A percentile compares a stretch with the other conserved stretches of the same genome.
These are phyloP conservation scores for Deinandra increscens DNA, from an alignment of 129 eudicot genomes.

Conservation along the genomic window DNA sequence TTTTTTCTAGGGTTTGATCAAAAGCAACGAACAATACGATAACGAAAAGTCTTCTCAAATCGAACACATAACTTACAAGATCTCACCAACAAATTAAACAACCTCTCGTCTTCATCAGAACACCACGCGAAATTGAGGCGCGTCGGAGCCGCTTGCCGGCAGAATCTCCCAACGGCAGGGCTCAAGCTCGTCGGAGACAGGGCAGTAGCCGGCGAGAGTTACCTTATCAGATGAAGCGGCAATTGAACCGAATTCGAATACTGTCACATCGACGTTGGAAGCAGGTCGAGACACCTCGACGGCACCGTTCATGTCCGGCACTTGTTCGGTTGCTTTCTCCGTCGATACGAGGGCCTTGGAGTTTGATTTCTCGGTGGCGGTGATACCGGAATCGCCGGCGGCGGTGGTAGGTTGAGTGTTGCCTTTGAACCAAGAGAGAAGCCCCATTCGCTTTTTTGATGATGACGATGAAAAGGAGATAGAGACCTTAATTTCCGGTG, in stretches of 20 bases:
- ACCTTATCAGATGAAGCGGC: slow-evolving; percentile 78
- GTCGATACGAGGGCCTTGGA: background rate
- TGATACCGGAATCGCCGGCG: background rate
- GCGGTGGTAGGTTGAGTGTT: background rate
- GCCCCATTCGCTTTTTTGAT: background rate
- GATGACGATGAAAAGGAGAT: background rate
- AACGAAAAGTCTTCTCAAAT: background rate
- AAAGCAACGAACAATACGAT: background rate
- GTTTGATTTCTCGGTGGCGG: background rate
- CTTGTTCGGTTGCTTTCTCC: background rate
- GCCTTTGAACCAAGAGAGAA: slow-evolving; percentile 16
- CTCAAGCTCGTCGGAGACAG: slow-evolving; percentile 88
- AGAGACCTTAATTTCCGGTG: background rate
- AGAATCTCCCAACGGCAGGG: slow-evolving; percentile 98
- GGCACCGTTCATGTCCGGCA: slow-evolving; percentile 3
- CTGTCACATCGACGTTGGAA: slow-evolving; percentile 47
- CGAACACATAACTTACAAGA: background rate
- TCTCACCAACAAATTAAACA: background rate
- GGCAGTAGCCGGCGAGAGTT: slow-evolving; percentile 91
- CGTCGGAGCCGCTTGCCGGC: slow-evolving; percentile 63
- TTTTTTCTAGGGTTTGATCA: background rate
- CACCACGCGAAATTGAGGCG: slow-evolving; percentile 91
- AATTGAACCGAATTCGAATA: slow-evolving; percentile 85
- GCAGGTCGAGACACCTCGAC: slow-evolving; percentile 18
- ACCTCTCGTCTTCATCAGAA: slow-evolving; percentile 31